These are phyloP conservation scores for Diutina sp. DNA, from an alignment of 1,139 yeast genomes.

Conservation along the genomic window DNA sequence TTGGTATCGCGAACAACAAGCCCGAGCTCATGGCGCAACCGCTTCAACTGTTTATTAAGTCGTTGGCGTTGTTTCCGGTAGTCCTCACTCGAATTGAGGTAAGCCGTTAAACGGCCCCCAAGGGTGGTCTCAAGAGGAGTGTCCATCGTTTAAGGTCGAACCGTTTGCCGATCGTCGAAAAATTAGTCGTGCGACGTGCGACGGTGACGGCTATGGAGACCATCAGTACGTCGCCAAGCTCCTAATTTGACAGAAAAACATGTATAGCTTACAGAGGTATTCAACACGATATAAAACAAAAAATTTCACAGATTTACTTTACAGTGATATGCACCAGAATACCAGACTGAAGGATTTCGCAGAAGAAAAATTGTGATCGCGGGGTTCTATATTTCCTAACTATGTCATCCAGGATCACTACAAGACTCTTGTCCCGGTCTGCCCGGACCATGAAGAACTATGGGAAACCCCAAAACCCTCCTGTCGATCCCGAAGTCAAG, in stretches of 20 bases:
- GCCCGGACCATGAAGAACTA: neutral
- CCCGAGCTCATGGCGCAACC: slow-evolving; percentile 43
- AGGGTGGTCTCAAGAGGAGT: slow-evolving; percentile 29
- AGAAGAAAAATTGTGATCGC: neutral
- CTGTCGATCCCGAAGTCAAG: neutral
- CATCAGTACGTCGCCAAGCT: neutral
- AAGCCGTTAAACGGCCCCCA: slow-evolving; percentile 36
- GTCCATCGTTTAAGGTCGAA: neutral
- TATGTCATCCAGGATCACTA: neutral
- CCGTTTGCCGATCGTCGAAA: neutral
- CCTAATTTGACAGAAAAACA: too few species aligned
- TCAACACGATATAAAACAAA: too few species aligned
- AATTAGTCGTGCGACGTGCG: neutral
- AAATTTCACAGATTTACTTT: too few species aligned
- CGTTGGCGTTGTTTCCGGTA: slow-evolving; percentile 35
- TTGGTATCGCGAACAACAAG: slow-evolving; percentile 48
- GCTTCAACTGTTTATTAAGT: slow-evolving; percentile 34
- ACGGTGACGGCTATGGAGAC: neutral
- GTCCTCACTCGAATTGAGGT: slow-evolving; percentile 38
- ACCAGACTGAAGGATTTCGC: neutral
- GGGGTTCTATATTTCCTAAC: neutral
- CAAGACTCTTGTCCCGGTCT: neutral
- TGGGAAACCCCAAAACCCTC: neutral
- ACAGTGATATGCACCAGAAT: too few species aligned
- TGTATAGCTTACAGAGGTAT: too few species aligned